Conservation (phyloP, 345 rosid genomes). For the Passiflora organensis region DNA sequence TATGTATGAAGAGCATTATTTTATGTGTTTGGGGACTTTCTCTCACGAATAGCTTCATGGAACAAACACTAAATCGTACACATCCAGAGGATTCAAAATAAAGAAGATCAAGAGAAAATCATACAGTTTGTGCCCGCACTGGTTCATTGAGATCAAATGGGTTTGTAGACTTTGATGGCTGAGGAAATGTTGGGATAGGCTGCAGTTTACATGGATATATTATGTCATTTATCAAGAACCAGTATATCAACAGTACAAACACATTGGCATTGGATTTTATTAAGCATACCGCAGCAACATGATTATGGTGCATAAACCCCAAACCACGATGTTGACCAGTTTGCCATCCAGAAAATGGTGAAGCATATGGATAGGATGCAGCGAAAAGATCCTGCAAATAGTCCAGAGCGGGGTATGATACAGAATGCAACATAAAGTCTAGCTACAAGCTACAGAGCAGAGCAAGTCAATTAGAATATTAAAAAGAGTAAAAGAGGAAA, state of each 20-base stretch:
- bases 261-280: conserved; percentile 1
- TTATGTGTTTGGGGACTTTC: too few species aligned
- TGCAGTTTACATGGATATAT: conserved; percentile 27
- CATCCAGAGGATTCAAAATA: neutral
- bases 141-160: conserved; percentile 73
- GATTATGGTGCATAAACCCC: conserved; percentile 61
- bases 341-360: conserved; percentile 69
- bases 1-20: too few species aligned
- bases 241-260: conserved; percentile 3
- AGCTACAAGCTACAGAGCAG: neutral
- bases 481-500: neutral
- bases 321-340: conserved; percentile 56
- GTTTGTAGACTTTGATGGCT: conserved; percentile 54
- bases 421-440: conserved; percentile 1
- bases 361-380: conserved; percentile 46
- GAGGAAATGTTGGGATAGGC: conserved; percentile 52
- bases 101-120: conserved; percentile 21
- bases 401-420: conserved; percentile 7
- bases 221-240: neutral
- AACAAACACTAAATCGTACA: neutral
- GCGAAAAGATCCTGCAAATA: conserved; percentile 73
- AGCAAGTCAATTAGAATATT: neutral
- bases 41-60: neutral
- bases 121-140: conserved; percentile 54
- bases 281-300: conserved; percentile 43